Evolutionary conservation across 805 yeast genomes (phyloP).

Genomic region (Lipomyces japonicus): DNA sequence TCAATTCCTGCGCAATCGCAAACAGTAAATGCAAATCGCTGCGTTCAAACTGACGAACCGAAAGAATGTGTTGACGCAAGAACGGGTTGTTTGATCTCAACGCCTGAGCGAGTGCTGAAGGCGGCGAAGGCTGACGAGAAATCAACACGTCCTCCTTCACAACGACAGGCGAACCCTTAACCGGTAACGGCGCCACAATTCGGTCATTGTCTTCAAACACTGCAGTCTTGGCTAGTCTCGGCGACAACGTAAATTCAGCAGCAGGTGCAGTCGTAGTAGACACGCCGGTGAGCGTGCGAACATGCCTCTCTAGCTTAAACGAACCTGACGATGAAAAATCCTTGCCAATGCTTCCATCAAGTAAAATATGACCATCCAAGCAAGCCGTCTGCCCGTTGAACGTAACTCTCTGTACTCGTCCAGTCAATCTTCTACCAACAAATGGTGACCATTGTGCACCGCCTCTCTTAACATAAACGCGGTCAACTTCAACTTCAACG

Average conservation of each 20-base stretch:
- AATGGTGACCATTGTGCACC: conserved; percentile 53
- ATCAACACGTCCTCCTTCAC: conserved; percentile 9
- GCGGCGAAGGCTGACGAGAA: conserved; percentile 36
- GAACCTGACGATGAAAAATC: conserved; percentile 49
- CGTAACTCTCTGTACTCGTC: conserved; percentile 85
- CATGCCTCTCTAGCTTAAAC: conserved; percentile 31
- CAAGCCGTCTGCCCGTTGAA: conserved; percentile 74
- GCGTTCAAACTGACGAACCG: conserved; percentile 83
- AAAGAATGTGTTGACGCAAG: conserved; percentile 78
- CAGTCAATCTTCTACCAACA: conserved; percentile 52
- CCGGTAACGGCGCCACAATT: conserved; percentile 37
- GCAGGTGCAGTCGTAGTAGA: conserved; percentile 34
- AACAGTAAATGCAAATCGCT: conserved; percentile 87
- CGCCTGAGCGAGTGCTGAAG: conserved; percentile 67
- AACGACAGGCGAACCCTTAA: conserved; percentile 2
- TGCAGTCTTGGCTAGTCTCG: conserved; percentile 33
- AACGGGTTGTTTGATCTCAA: conserved; percentile 85
- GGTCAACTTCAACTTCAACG: conserved; percentile 81
- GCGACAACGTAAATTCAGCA: conserved; percentile 27
- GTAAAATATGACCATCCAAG: conserved; percentile 73
- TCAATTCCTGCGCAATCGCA: conserved; percentile 96
- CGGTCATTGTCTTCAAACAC: conserved; percentile 37
- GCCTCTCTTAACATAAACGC: conserved; percentile 40
- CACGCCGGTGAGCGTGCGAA: conserved; percentile 23
- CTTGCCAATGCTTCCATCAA: conserved; percentile 58